Evolutionary conservation across 1,284 basidiomycete species (phyloP).

Genomic region (Wallemia hederae): DNA sequence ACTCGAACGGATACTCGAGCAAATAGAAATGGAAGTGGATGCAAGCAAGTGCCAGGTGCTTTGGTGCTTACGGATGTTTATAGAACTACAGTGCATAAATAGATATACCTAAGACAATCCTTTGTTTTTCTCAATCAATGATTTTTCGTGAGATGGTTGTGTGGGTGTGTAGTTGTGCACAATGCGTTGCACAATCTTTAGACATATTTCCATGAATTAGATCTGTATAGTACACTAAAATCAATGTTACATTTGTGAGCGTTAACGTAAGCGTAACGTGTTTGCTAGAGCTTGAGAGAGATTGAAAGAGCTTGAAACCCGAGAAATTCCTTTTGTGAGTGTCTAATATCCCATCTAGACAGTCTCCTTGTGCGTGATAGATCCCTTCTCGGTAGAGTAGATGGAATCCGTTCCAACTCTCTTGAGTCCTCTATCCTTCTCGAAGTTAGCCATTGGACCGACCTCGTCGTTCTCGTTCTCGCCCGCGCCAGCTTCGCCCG

Average conservation of each 20-base stretch:
- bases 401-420: background rate
- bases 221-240: too few species aligned
- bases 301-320: too few species aligned
- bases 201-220: too few species aligned
- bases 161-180: too few species aligned
- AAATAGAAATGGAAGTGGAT: background rate
- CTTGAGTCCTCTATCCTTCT: background rate
- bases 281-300: too few species aligned
- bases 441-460: background rate
- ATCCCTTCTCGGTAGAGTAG: background rate
- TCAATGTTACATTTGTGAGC: too few species aligned
- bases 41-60: too few species aligned
- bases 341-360: background rate
- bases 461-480: conserved; percentile 16
- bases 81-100: background rate
- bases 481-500: conserved; percentile 42
- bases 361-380: background rate
- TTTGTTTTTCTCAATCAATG: background rate
- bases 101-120: background rate
- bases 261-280: too few species aligned
- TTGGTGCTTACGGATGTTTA: conserved; percentile 1
- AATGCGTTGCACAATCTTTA: too few species aligned
- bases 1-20: background rate
- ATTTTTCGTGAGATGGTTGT: too few species aligned
- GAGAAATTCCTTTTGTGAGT: too few species aligned